phyloP scores from a whole-genome alignment of 768 basidiomycete species.

The Macrolepiota dolichaula region DNA sequence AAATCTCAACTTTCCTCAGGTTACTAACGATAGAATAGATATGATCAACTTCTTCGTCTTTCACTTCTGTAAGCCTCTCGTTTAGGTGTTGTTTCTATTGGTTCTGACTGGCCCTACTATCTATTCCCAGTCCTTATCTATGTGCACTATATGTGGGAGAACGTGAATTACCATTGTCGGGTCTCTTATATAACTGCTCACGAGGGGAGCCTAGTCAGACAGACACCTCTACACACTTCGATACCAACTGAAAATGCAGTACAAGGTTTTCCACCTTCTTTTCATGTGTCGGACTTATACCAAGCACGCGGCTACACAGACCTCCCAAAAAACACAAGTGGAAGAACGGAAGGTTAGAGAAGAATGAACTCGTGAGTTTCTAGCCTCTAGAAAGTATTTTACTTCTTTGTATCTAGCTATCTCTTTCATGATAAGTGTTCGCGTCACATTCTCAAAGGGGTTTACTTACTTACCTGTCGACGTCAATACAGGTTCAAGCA shows the following conservation, averaged over 20 bases:
- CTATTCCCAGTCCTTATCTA: conserved; percentile 62
- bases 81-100: neutral
- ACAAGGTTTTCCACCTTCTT: conserved; percentile 35
- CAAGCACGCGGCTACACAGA: conserved; percentile 23
- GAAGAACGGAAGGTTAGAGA: conserved; percentile 71
- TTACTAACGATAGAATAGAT: conserved; percentile 29
- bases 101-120: conserved; percentile 17
- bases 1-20: neutral
- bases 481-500: conserved; percentile 65
- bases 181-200: neutral
- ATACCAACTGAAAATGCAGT: conserved; percentile 75
- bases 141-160: conserved; percentile 65
- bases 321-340: conserved; percentile 73
- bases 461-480: conserved; percentile 11
- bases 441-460: neutral
- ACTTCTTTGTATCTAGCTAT: conserved; percentile 38
- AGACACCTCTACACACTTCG: conserved; percentile 66
- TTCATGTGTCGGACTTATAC: neutral
- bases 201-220: conserved; percentile 45
- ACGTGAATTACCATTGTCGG: conserved; percentile 29
- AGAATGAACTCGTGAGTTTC: conserved; percentile 72
- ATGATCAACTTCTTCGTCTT: conserved; percentile 75
- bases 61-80: conserved; percentile 48
- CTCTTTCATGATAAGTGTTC: conserved; percentile 72
- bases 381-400: neutral